A percentile compares a stretch with the other conserved stretches of the same genome.
These are phyloP conservation scores for Phytopythium aichiense DNA, from an alignment of 352 stramenopile species.

Conservation along the genomic window DNA sequence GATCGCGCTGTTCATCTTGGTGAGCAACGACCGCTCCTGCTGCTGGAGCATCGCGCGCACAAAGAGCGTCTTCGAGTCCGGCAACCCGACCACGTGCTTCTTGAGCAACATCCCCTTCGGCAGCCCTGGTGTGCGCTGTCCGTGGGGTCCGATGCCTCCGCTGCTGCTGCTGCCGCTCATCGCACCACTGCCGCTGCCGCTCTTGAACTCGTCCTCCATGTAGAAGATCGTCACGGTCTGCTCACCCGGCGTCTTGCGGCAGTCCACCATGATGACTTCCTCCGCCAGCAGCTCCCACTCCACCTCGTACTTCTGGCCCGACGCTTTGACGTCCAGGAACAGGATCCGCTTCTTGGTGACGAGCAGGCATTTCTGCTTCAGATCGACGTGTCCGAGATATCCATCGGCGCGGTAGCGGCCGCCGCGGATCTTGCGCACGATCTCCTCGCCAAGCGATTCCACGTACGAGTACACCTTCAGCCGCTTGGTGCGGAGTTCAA, in stretches of 20 bases:
- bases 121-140: conserved; percentile 28
- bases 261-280: conserved; percentile 79
- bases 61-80: conserved; percentile 75
- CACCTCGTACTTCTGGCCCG: conserved; percentile 64
- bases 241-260: conserved; percentile 25
- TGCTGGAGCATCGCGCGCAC: conserved; percentile 85
- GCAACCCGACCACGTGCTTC: conserved; percentile 70
- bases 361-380: conserved; percentile 82
- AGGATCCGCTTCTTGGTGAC: conserved; percentile 83
- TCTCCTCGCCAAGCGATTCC: conserved; percentile 84
- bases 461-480: conserved; percentile 88
- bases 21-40: conserved; percentile 70
- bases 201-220: conserved; percentile 64
- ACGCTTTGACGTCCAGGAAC: conserved; percentile 62
- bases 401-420: conserved; percentile 73
- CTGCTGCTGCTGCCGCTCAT: conserved; percentile 20
- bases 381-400: conserved; percentile 78
- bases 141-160: conserved; percentile 9
- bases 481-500: conserved; percentile 70
- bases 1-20: conserved; percentile 49
- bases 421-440: conserved; percentile 75
- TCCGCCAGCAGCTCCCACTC: conserved; percentile 77
- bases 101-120: conserved; percentile 68
- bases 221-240: conserved; percentile 56
- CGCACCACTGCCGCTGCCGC: background rate